A percentile compares a stretch with the other conserved stretches of the same genome.
phyloP scores from a whole-genome alignment of 2,329 filamentous ascomycete species.

The Alternaria incomplexa region DNA sequence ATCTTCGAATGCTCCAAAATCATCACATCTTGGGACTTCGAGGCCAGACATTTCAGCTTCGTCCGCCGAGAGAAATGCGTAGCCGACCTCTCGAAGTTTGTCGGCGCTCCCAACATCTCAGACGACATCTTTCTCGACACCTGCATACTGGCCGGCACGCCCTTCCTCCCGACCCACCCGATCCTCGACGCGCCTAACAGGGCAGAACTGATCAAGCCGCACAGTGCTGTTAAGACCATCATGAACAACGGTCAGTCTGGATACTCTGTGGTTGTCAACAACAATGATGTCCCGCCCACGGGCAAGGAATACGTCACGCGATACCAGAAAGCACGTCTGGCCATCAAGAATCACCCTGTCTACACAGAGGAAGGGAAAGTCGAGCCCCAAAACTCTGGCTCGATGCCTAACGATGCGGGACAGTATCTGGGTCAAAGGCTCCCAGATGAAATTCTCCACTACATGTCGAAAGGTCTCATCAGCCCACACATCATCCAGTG shows the following conservation, averaged over 20 bases:
- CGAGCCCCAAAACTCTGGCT: constrained; percentile 73
- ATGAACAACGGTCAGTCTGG: constrained; percentile 71
- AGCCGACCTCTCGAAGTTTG: constrained; percentile 61
- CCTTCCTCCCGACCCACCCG: constrained; percentile 80
- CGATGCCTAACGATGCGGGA: constrained; percentile 81
- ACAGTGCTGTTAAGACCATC: constrained; percentile 79
- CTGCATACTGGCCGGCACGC: constrained; percentile 80
- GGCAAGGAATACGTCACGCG: constrained; percentile 81
- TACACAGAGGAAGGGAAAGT: constrained; percentile 79
- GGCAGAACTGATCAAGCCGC: constrained; percentile 65
- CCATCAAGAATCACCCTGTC: constrained; percentile 85
- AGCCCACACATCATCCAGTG: constrained; percentile 79
- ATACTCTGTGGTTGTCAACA: constrained; percentile 74
- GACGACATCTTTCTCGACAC: constrained; percentile 83
- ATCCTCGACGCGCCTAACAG: constrained; percentile 68
- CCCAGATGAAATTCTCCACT: constrained; percentile 88
- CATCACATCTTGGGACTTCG: constrained; percentile 73
- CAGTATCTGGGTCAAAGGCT: constrained; percentile 90
- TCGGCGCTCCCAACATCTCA: constrained; percentile 56
- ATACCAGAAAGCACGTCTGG: constrained; percentile 84
- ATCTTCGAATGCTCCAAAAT: constrained; percentile 83
- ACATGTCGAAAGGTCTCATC: constrained; percentile 83
- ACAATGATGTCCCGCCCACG: constrained; percentile 77
- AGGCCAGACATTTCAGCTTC: constrained; percentile 68
- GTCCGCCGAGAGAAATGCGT: constrained; percentile 72